phyloP scores from a whole-genome alignment of 2,329 filamentous ascomycete genomes.

The Chrysosphaeria jannelii region DNA sequence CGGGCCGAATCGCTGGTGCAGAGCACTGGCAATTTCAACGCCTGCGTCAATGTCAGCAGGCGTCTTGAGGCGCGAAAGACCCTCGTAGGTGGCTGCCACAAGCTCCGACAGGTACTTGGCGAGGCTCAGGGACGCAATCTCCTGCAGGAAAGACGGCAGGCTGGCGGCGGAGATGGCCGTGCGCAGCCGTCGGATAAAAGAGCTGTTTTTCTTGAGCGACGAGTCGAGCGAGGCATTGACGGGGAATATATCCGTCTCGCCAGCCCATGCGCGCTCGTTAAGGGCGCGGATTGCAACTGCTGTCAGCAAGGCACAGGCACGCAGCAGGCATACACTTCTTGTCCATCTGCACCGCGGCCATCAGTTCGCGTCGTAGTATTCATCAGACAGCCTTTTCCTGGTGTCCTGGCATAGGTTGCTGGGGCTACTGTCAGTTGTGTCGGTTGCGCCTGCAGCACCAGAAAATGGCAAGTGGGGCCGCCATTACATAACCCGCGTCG shows the following conservation, averaged over 20 bases:
- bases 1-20: constrained; percentile 83
- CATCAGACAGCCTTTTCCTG: too few relatives aligned
- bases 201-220: constrained; percentile 90
- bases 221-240: constrained; percentile 66
- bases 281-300: constrained; percentile 69
- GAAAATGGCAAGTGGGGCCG: too few relatives aligned
- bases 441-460: too few relatives aligned
- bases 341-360: too few relatives aligned
- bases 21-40: constrained; percentile 76
- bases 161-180: constrained; percentile 62
- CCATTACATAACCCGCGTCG: too few relatives aligned
- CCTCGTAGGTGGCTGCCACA: constrained; percentile 83
- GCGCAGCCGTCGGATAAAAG: constrained; percentile 85
- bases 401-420: too few relatives aligned
- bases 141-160: constrained; percentile 58
- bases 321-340: constrained; percentile 1
- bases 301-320: constrained; percentile 5
- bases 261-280: constrained; percentile 69
- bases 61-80: constrained; percentile 69
- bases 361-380: too few relatives aligned
- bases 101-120: constrained; percentile 96
- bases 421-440: too few relatives aligned
- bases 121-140: constrained; percentile 68
- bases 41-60: constrained; percentile 77
- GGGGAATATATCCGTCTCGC: constrained; percentile 57